Base-by-base conservation (phyloP, 768 basidiomycete species). In the Pleurotus giganteus region DNA sequence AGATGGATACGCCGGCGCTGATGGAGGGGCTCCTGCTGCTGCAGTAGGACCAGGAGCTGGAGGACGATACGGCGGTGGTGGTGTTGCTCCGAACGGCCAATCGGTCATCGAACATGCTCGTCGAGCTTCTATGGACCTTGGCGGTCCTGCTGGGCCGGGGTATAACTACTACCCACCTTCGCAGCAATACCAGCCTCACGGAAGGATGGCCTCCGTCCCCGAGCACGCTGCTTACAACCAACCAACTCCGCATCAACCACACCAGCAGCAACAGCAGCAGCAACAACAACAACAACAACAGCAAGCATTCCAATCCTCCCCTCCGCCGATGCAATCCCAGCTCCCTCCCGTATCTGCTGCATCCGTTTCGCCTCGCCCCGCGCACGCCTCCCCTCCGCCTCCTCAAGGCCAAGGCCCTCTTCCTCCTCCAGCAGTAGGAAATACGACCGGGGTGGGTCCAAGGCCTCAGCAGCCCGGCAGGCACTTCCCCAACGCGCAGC, bases 71-170 rank as follows among this genome's bases (percentile, higher is more conserved):
- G n/a, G 45, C 28, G 17, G n/a, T 4, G 23, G 28, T 7, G 54
- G 47, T 31, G 57, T 8, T 24, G 39, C 26, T 34, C 58, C 26
- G 53, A 52, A 32, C 56, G 36, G 15, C 34, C 63, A 4, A 49
- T 62, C 42, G 4, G 77, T 86, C 23, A 73, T 88, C 9, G 83
- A 85, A 13, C 68, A 74, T 29, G 79, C 85, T 9, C 69, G 85
- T 29, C 79, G 75, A 66, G 80, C 73, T 60, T 84, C 83, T 15
- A 42, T 70, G 21, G 60, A 61, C 0, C 57, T 42, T 19, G 51
- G 13, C 23, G 47, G 32, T 26, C 59, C 56, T n/a, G 46, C 65
- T 21, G 55, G 39, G 2, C 39, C 5, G 12, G 49, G 49, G 23
- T 36, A 34, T 24, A 23, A 51, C 19, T 11, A 9, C 21, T 29